Evolutionary conservation across 176 grass and related monocot species (phyloP).

Genomic region (Alopecurus myosuroides): DNA sequence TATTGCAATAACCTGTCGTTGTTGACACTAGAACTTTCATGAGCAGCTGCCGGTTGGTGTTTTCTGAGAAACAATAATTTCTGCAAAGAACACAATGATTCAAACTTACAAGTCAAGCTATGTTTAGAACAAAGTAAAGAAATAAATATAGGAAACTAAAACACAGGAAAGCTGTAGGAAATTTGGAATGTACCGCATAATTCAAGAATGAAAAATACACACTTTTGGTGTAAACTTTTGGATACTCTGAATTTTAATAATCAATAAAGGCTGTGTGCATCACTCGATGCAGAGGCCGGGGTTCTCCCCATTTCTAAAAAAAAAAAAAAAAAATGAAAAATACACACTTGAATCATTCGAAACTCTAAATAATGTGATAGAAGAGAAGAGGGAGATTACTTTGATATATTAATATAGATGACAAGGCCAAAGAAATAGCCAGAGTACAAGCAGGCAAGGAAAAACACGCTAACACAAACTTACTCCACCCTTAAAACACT

Average conservation of each 20-base stretch:
- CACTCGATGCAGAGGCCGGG: too few relatives aligned
- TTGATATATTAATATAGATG: not conserved
- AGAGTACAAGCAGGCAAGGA: not conserved
- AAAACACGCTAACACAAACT: not conserved
- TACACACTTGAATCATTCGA: not conserved
- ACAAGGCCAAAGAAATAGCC: not conserved
- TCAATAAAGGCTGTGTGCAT: too few relatives aligned
- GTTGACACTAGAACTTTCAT: slow-evolving; percentile 5
- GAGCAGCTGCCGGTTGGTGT: not conserved
- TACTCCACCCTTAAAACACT: not conserved
- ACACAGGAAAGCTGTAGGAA: not conserved
- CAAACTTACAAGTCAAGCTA: not conserved
- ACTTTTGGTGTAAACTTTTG: too few relatives aligned
- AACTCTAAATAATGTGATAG: not conserved
- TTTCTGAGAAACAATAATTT: not conserved
- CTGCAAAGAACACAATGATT: not conserved
- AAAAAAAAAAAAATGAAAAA: too few relatives aligned
- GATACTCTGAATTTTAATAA: too few relatives aligned
- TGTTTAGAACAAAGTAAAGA: not conserved
- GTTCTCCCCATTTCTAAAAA: too few relatives aligned
- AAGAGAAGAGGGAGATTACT: not conserved
- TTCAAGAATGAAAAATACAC: not conserved
- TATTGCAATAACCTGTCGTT: not conserved
- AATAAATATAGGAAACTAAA: not conserved
- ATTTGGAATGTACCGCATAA: not conserved